These are phyloP conservation scores for Boletus eberwhitei DNA, from an alignment of 768 basidiomycete genomes.

Conservation along the genomic window DNA sequence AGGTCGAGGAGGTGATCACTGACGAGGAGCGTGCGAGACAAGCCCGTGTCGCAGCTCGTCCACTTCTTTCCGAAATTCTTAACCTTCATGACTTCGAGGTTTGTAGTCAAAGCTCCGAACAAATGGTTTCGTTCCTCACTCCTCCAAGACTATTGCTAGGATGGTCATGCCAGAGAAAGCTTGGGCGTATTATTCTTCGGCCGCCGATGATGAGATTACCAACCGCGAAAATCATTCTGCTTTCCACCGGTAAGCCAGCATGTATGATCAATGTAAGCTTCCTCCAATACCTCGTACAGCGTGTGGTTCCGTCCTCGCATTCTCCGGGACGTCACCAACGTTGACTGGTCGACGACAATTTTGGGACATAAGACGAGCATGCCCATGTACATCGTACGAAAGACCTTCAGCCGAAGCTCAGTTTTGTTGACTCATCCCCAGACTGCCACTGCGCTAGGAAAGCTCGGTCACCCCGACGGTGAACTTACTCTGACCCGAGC, in stretches of 20 bases:
- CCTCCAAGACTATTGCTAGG: slow-evolving; percentile 72
- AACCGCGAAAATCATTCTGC: slow-evolving; percentile 86
- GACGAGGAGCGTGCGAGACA: slow-evolving; percentile 70
- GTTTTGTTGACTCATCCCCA: slow-evolving; percentile 23
- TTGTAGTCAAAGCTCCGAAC: slow-evolving; percentile 1
- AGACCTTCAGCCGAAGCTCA: neutral
- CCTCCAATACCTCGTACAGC: slow-evolving; percentile 30
- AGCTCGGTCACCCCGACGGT: slow-evolving; percentile 94
- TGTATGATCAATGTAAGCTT: neutral
- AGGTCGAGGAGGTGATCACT: slow-evolving; percentile 59
- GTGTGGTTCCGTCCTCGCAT: slow-evolving; percentile 92
- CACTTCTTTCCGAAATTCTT: slow-evolving; percentile 73
- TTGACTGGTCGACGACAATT: slow-evolving; percentile 85
- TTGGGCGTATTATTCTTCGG: slow-evolving; percentile 98
- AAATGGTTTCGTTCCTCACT: slow-evolving; percentile 6
- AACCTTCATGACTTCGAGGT: slow-evolving; percentile 96
- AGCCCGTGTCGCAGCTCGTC: slow-evolving; percentile 57
- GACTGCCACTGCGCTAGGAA: slow-evolving; percentile 87
- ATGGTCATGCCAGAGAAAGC: slow-evolving; percentile 80
- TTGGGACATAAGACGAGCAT: slow-evolving; percentile 71
- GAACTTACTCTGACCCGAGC: slow-evolving; percentile 89
- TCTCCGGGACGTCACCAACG: slow-evolving; percentile 76
- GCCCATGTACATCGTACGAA: slow-evolving; percentile 75
- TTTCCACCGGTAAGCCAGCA: slow-evolving; percentile 66
- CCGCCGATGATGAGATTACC: slow-evolving; percentile 93